Evolutionary conservation across 306 rosid species (phyloP).

Genomic region (Geum urbanum): DNA sequence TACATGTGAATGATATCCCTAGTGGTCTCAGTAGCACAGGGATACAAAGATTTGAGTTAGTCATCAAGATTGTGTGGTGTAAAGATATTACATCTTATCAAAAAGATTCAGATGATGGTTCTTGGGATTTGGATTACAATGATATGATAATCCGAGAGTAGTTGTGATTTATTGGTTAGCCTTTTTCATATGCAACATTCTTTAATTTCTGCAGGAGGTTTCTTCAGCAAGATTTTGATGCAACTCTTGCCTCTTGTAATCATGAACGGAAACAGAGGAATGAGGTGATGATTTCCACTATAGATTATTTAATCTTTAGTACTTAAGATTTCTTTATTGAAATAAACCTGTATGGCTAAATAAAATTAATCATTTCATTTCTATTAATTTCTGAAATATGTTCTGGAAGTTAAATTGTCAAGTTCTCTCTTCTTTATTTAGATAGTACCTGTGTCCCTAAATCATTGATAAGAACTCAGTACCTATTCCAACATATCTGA

Average conservation of each 20-base stretch:
- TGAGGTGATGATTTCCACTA: constrained; percentile 49
- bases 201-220: constrained; percentile 66
- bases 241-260: constrained; percentile 79
- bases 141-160: neutral
- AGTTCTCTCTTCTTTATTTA: neutral
- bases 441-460: neutral
- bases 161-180: neutral
- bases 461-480: neutral
- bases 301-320: neutral
- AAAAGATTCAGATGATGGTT: neutral
- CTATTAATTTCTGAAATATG: neutral
- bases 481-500: constrained; percentile 6
- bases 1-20: neutral
- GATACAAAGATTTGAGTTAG: neutral
- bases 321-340: neutral
- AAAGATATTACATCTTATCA: neutral
- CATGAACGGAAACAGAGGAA: constrained; percentile 90
- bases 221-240: constrained; percentile 95
- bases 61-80: neutral
- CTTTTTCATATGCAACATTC: neutral
- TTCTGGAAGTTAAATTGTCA: neutral
- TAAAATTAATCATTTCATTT: neutral
- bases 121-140: neutral
- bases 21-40: neutral
- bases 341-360: too few relatives aligned